Base-by-base conservation (phyloP, 257 asterid genomes). In the Eucommia ulmoides region DNA sequence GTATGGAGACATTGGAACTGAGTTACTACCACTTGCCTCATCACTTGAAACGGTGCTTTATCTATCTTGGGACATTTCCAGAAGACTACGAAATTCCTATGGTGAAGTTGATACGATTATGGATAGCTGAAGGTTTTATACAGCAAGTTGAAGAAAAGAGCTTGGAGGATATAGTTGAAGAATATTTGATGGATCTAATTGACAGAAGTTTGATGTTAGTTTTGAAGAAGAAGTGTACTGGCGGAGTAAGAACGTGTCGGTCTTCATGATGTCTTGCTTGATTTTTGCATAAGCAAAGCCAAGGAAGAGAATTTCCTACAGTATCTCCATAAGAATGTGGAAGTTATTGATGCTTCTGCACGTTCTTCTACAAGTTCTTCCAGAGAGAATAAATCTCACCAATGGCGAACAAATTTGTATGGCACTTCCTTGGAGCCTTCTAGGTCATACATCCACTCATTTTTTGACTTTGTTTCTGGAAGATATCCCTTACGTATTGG, bases 201-300 rank as follows among this genome's bases (percentile, higher is more conserved):
- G 38, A 29, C 7, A 29, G 12, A 29, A 29, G 54, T 26, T 33
- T 61, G 4, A 44, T 66, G 8, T 45, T 48, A 18, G 52, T 41
- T 55, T 41, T 45, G 20, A 23, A 51, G 26, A 53, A 41, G 29
- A 52, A 48, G 20, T 60, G 24, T 20, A 23, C 5, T 18, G 61
- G 68, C 20, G 33, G 54, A 45, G 1, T 55, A 41, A 55, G 61
- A 66, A 8, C 67, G 7, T 54, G 62, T 8, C 23, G n/a, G 19
- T 20, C n/a, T 55, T 33, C 72, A 66, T 51, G 64, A 66, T 20
- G 24, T 61, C 14, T 26, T 60, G 26, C 64, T 51, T 47, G 42
- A 61, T 9, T 67, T 67, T 33, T 61, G 61, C 42, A 12, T 3
- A 24, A 24, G 41, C 55, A 60, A 10, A 45, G 63, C 57, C 1